Base-by-base conservation (phyloP, 2,329 filamentous ascomycete genomes). In the Didymella keratinophila region DNA sequence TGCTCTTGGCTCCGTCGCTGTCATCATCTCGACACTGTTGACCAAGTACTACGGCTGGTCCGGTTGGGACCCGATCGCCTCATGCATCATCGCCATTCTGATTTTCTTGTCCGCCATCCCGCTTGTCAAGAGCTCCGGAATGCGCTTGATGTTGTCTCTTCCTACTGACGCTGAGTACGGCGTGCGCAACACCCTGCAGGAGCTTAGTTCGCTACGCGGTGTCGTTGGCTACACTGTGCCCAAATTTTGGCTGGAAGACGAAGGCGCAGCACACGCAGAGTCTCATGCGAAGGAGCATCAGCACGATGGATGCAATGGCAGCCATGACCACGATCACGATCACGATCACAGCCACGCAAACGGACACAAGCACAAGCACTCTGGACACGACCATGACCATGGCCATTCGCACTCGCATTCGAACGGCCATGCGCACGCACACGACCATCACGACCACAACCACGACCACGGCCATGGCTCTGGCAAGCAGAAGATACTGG, bases 71-170 rank as follows among this genome's bases (percentile, higher is more conserved):
- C 95, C 95, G 2, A 79, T 98, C 20, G 95, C 95, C 0, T 97
- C 94, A 0, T 96, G 93, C 75, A 84, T 97, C 59, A 99, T 99
- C 66, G 94, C 95, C 0, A 84, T 95, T 25, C 83, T 99, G 45
- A 99, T 99, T 65, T 93, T 97, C 75, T 85, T 90, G n/a, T 96
- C 93, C 9, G 92, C 95, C 0, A 86, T 94, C 28, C 95, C 95
- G 0, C 84, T 99, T 0, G 93, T 99, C 21, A 87, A 87, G 61
- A 92, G 90, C 16, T 93, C 91, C 1, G 95, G 93, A 1, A 90
- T 89, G 69, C 89, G 91, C 20, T 81, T 99, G 3, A 82, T 99
- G 21, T 84, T 99, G 2, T 92, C 92, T 18, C 85, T 98, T 2
- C 92, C 95, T 0, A 91, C 91, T 41, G 88, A 92, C 62, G 85